A percentile compares a stretch with the other conserved stretches of the same genome.
Evolutionary conservation across 2,329 filamentous ascomycete genomes (phyloP).

Genomic region (Epichloe baconii): DNA sequence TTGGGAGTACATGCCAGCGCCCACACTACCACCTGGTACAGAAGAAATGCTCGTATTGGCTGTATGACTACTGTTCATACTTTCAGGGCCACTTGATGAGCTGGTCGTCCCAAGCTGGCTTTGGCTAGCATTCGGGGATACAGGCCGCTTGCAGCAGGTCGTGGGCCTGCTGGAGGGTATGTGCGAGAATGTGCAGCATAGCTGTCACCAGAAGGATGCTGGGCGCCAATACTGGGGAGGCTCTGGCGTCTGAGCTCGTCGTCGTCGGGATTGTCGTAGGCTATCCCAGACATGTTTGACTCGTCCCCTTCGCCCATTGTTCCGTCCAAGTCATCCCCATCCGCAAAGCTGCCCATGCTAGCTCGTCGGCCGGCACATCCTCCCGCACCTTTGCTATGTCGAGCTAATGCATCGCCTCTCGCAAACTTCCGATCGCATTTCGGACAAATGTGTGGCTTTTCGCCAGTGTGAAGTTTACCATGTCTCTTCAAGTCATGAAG

Average conservation of each 20-base stretch:
- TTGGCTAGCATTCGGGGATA: slow-evolving; percentile 51
- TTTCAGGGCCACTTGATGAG: slow-evolving; percentile 36
- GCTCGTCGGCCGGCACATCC: slow-evolving; percentile 86
- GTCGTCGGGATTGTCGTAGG: slow-evolving; percentile 46
- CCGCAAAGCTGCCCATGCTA: slow-evolving; percentile 71
- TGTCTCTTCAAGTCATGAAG: slow-evolving; percentile 93
- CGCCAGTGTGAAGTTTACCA: slow-evolving; percentile 90
- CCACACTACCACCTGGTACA: slow-evolving; percentile 31
- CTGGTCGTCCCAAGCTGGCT: slow-evolving; percentile 36
- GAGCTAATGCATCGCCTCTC: slow-evolving; percentile 82
- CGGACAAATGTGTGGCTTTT: slow-evolving; percentile 86
- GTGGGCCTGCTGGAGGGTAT: slow-evolving; percentile 57
- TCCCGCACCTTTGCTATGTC: slow-evolving; percentile 90
- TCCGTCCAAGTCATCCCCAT: slow-evolving; percentile 58
- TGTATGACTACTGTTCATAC: slow-evolving; percentile 29
- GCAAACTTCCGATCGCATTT: slow-evolving; percentile 94
- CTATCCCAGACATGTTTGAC: slow-evolving; percentile 41
- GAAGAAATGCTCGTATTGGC: slow-evolving; percentile 37
- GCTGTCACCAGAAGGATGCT: slow-evolving; percentile 48
- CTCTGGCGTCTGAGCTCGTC: slow-evolving; percentile 52
- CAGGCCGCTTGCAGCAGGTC: slow-evolving; percentile 39
- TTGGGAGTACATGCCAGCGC: slow-evolving; percentile 54
- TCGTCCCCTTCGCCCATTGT: slow-evolving; percentile 39
- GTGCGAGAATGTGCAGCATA: slow-evolving; percentile 56
- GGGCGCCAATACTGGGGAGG: slow-evolving; percentile 61